Percentiles rank a stretch among this genome's conserved stretches.
Conservation (phyloP, 371 early-diverging fungal genomes). For the Mucor mucedo region DNA sequence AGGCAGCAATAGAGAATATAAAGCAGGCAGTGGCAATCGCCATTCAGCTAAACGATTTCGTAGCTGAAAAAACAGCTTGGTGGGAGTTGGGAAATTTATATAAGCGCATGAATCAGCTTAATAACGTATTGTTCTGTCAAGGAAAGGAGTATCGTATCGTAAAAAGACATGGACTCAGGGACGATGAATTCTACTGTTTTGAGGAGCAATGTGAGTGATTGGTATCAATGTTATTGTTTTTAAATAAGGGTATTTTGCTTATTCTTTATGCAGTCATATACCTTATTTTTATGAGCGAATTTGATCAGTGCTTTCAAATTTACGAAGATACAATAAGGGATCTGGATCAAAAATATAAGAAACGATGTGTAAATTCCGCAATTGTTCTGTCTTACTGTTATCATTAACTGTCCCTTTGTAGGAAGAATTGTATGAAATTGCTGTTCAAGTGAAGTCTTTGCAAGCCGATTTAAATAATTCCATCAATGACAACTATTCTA, state of each 20-base stretch:
- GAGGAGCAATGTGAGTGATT: conserved; percentile 33
- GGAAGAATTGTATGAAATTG: neutral
- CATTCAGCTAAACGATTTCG: conserved; percentile 15
- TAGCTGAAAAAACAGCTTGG: conserved; percentile 32
- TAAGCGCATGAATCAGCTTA: conserved; percentile 13
- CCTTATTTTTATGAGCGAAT: conserved; percentile 11
- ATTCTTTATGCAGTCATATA: neutral
- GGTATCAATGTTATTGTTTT: neutral
- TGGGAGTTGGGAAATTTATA: conserved; percentile 47
- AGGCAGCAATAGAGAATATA: conserved; percentile 20
- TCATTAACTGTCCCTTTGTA: neutral
- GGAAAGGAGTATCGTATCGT: conserved; percentile 30
- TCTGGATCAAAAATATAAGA: neutral
- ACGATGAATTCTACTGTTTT: conserved; percentile 34
- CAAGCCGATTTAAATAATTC: conserved; percentile 1
- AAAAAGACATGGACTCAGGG: conserved; percentile 16
- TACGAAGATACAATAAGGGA: neutral
- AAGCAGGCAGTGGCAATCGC: conserved; percentile 30
- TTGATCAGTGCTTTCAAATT: conserved; percentile 2
- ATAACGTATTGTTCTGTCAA: conserved; percentile 32
- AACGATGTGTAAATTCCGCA: neutral
- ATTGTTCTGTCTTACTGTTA: too few relatives aligned
- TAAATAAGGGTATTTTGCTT: neutral
- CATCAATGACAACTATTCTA: neutral
- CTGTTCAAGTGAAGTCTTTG: neutral